Percentiles rank a stretch among this genome's conserved stretches.
Conservation (phyloP, 2,329 filamentous ascomycete species). For the Arthrobotrys sphaeroides region DNA sequence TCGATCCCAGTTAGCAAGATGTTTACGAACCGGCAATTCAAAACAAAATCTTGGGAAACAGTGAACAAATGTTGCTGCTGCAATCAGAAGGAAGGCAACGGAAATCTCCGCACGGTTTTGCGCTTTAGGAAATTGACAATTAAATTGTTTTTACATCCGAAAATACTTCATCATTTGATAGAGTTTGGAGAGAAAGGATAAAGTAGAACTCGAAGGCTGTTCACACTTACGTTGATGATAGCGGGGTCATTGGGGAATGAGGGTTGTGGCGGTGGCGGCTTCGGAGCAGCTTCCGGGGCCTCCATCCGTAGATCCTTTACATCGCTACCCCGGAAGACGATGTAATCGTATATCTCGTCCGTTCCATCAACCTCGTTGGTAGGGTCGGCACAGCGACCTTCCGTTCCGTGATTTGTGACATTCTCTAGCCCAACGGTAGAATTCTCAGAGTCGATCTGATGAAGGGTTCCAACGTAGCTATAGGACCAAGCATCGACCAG, state of each 20-base stretch:
- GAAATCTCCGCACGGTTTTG: slow-evolving; percentile 76
- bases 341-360: slow-evolving; percentile 94
- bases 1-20: slow-evolving; percentile 54
- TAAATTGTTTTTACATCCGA: slow-evolving; percentile 73
- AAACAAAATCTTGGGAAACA: slow-evolving; percentile 52
- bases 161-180: slow-evolving; percentile 71
- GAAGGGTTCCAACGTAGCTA: slow-evolving; percentile 94
- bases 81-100: slow-evolving; percentile 79
- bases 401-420: slow-evolving; percentile 92
- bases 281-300: slow-evolving; percentile 75
- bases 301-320: slow-evolving; percentile 98
- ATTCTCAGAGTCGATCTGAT: slow-evolving; percentile 97
- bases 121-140: slow-evolving; percentile 69
- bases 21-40: slow-evolving; percentile 63
- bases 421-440: slow-evolving; percentile 97
- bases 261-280: slow-evolving; percentile 75
- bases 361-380: slow-evolving; percentile 84
- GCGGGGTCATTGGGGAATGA: slow-evolving; percentile 92
- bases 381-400: slow-evolving; percentile 81
- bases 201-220: background rate
- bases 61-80: slow-evolving; percentile 54
- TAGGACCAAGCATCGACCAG: slow-evolving; percentile 56
- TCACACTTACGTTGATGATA: slow-evolving; percentile 88
- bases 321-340: slow-evolving; percentile 97
- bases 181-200: background rate